A percentile compares a stretch with the other conserved stretches of the same genome.
Evolutionary conservation across 192 early-diverging fungal genomes (phyloP).

Genomic region (Cetraspora pellucida): DNA sequence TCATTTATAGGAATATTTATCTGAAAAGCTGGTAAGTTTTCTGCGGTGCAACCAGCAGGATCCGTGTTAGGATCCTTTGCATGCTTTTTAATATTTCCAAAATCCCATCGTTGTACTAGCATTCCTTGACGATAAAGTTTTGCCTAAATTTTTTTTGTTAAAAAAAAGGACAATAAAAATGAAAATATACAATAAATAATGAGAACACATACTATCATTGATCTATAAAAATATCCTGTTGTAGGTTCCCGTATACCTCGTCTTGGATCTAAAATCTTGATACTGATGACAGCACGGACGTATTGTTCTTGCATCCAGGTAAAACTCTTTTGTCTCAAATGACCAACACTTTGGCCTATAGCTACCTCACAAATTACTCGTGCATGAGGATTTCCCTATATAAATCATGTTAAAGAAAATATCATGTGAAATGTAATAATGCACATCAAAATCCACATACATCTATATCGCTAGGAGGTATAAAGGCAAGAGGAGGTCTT

Average conservation of each 20-base stretch:
- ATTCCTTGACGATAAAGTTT: constrained; percentile 26
- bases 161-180: constrained; percentile 16
- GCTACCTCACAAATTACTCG: constrained; percentile 16
- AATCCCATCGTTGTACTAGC: neutral
- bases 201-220: constrained; percentile 29
- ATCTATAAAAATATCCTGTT: constrained; percentile 25
- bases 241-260: neutral
- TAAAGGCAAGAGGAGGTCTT: too few species aligned
- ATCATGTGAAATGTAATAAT: constrained; percentile 15
- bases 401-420: constrained; percentile 28
- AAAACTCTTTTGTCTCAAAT: constrained; percentile 5
- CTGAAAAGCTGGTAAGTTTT: constrained; percentile 17
- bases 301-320: constrained; percentile 11
- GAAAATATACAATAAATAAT: constrained; percentile 21
- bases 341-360: neutral
- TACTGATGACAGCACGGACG: constrained; percentile 6
- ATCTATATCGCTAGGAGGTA: neutral
- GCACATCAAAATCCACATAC: constrained; percentile 25
- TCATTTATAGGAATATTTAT: constrained; percentile 22
- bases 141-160: too few species aligned
- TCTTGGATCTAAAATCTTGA: constrained; percentile 21
- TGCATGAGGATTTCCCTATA: constrained; percentile 22
- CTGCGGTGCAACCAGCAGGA: constrained; percentile 6
- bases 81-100: constrained; percentile 22
- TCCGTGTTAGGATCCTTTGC: neutral